Conservation (phyloP, 108 stramenopile species). For the Asterionellopsis glacialis region DNA sequence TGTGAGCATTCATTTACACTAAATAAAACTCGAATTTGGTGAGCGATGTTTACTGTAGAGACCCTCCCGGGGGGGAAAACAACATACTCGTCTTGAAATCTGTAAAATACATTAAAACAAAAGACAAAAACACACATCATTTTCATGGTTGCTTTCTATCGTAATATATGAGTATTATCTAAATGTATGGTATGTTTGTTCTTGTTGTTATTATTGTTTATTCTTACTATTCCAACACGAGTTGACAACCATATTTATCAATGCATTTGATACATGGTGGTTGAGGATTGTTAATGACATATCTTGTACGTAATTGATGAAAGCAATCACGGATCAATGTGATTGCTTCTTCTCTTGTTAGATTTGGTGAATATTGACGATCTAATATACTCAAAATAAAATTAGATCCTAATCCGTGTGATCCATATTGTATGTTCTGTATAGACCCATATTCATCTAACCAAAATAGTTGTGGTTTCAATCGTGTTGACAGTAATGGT, state of each 20-base stretch:
- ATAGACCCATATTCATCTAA: conserved; percentile 76
- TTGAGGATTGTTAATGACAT: conserved; percentile 65
- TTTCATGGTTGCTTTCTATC: no score
- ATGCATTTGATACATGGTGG: conserved; percentile 78
- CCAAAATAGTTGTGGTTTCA: conserved; percentile 62
- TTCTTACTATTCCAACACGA: neutral
- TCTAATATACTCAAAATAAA: conserved; percentile 68
- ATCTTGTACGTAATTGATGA: conserved; percentile 59
- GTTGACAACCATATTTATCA: conserved; percentile 34
- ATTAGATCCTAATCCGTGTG: conserved; percentile 67
- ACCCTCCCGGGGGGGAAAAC: no score
- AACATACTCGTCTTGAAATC: no score
- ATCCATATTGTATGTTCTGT: conserved; percentile 61
- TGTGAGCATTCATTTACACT: no score
- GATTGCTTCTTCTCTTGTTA: conserved; percentile 51
- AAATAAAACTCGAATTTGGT: no score
- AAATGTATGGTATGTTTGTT: no score
- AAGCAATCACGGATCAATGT: conserved; percentile 56
- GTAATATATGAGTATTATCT: no score
- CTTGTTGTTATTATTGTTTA: no score
- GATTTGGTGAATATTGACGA: conserved; percentile 47
- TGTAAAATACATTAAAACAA: no score
- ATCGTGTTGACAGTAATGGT: neutral
- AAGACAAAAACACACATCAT: no score
- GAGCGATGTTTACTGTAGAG: no score